Conservation (phyloP, 2,329 filamentous ascomycete species). For the Chaetomiaceae sp. region DNA sequence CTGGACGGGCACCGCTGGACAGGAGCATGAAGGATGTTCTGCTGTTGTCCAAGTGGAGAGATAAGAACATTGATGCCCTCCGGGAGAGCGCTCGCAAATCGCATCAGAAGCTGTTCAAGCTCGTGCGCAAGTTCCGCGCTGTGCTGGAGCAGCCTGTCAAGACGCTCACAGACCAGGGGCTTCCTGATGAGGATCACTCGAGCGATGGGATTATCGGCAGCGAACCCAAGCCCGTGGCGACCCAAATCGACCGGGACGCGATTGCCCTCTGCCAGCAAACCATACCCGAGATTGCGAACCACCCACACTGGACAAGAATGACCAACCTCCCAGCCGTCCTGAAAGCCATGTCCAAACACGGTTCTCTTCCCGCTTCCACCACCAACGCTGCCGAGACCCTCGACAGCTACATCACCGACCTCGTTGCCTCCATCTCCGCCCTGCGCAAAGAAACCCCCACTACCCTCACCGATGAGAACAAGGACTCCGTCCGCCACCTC, state of each 20-base stretch:
- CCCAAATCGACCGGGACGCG: constrained; percentile 30
- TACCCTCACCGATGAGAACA: constrained; percentile 80
- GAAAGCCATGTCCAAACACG: constrained; percentile 65
- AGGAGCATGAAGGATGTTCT: constrained; percentile 92
- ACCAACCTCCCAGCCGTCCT: constrained; percentile 64
- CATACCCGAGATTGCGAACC: constrained; percentile 34
- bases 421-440: constrained; percentile 62
- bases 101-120: constrained; percentile 84
- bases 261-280: constrained; percentile 29
- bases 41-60: constrained; percentile 92
- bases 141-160: constrained; percentile 72
- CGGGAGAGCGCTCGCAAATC: constrained; percentile 84
- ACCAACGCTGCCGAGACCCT: constrained; percentile 56
- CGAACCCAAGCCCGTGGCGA: constrained; percentile 18
- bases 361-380: constrained; percentile 43
- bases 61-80: constrained; percentile 87
- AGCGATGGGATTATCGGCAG: constrained; percentile 8
- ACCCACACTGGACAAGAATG: constrained; percentile 53
- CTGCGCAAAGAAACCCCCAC: constrained; percentile 79
- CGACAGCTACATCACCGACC: constrained; percentile 60
- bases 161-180: constrained; percentile 51
- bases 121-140: constrained; percentile 82
- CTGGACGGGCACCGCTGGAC: constrained; percentile 69
- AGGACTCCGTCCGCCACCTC: constrained; percentile 74
- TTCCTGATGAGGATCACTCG: constrained; percentile 45